These are phyloP conservation scores for Clarireedia monteithiana DNA, from an alignment of 2,329 filamentous ascomycete genomes.

Conservation along the genomic window DNA sequence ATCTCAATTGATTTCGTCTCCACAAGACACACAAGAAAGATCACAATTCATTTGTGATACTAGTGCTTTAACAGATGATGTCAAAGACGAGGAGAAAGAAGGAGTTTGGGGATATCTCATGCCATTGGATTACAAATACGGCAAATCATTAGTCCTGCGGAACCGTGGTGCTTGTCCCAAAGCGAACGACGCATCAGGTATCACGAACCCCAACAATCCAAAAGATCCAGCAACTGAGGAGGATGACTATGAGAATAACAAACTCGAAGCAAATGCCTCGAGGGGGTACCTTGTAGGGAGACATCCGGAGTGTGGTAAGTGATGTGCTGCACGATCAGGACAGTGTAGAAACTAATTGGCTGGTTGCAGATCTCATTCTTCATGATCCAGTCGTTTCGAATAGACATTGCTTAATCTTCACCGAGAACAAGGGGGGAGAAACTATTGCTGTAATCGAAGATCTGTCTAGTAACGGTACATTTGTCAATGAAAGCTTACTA, in stretches of 20 bases:
- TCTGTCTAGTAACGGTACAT: slow-evolving; percentile 92
- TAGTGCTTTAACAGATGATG: slow-evolving; percentile 66
- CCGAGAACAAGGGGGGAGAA: slow-evolving; percentile 48
- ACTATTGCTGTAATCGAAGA: slow-evolving; percentile 78
- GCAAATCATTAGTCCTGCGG: slow-evolving; percentile 64
- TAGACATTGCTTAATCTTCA: slow-evolving; percentile 65
- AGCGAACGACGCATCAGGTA: slow-evolving; percentile 38
- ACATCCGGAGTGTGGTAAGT: slow-evolving; percentile 86
- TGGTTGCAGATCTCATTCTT: slow-evolving; percentile 57
- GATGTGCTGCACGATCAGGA: slow-evolving; percentile 4
- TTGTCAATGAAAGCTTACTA: slow-evolving; percentile 84
- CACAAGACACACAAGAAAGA: slow-evolving; percentile 61
- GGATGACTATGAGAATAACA: slow-evolving; percentile 53
- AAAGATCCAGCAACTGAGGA: slow-evolving; percentile 45
- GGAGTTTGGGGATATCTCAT: slow-evolving; percentile 95
- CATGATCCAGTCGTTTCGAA: slow-evolving; percentile 80
- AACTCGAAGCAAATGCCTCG: slow-evolving; percentile 54
- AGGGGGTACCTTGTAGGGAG: slow-evolving; percentile 87
- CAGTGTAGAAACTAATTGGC: not conserved
- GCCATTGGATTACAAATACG: slow-evolving; percentile 65
- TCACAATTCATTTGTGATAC: slow-evolving; percentile 76
- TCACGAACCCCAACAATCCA: slow-evolving; percentile 38
- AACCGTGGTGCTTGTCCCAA: slow-evolving; percentile 64
- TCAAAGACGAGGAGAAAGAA: slow-evolving; percentile 65
- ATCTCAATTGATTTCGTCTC: not conserved